Base-by-base conservation (phyloP, 2,329 filamentous ascomycete species). In the Penicillium sp. region DNA sequence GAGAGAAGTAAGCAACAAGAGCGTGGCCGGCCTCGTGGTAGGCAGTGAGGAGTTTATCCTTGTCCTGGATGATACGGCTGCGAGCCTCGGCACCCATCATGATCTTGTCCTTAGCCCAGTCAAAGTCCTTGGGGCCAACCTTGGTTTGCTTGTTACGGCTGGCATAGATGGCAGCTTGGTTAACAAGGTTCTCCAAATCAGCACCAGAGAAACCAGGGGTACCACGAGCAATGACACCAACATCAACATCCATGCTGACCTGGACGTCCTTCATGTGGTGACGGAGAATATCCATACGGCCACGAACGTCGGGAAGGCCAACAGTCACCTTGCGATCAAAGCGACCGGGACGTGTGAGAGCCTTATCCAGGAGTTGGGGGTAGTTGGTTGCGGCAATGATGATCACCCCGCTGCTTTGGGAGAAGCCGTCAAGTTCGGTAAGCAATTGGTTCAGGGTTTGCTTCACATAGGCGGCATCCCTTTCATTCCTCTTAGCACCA, bases 91-190 rank as follows among this genome's bases (percentile, higher is more conserved):
- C 87, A 32, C 93, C 93, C 88, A 98, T 95, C 68, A 95, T 85
- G 47, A 98, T 87, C 72, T 93, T 93, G 74, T 98, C 93, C 72
- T 95, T 97, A 49, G 93, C 93, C 90, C 91, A 98, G 60, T 96
- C 90, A 56, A 97, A 84, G 64, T 97, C 89, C 31, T 78, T 71
- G 68, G 88, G 85, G 12, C 80, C 79, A 46, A 98, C 87, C 39
- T 84, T 79, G 51, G 76, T 76, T 33, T 85, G 80, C 71, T 90
- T 93, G 58, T 87, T 79, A 67, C 93, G 88, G 63, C 88, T 95
- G n/a, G 93, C 93, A 63, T 86, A 88, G 38, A 98, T 85, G 21
- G 93, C 93, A 29, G 93, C 93, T 66, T 96, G 88, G 70, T 98
- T 98, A 64, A 95, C 86, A 60, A 98, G 82, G 66, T 96, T 98